These are phyloP conservation scores for Triticum dicoccoides DNA, from an alignment of 176 grass and related monocot species.

Conservation along the genomic window DNA sequence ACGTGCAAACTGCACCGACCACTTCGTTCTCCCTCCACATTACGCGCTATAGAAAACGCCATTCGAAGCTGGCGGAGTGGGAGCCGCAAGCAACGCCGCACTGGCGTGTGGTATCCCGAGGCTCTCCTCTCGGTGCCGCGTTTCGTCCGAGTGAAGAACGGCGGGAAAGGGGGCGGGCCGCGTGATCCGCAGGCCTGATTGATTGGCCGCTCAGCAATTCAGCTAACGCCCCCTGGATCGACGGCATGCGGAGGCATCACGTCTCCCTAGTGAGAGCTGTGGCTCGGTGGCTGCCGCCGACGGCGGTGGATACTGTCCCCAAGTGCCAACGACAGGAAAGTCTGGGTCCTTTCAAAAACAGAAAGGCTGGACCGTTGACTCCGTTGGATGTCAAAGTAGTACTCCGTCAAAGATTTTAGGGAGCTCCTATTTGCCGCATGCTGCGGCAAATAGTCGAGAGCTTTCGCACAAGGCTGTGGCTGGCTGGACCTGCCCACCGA, in stretches of 20 bases:
- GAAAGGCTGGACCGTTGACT: not conserved
- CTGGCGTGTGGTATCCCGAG: not conserved
- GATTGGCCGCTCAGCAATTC: not conserved
- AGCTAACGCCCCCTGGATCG: not conserved
- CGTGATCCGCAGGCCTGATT: not conserved
- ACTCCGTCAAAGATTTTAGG: too few species aligned
- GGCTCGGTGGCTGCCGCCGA: not conserved
- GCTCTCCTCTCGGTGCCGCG: not conserved
- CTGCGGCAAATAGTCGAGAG: too few species aligned
- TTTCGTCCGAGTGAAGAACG: conserved; percentile 21
- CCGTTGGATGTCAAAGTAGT: too few species aligned
- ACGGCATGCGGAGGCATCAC: not conserved
- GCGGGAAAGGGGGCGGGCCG: not conserved
- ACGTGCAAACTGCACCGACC: conserved; percentile 23
- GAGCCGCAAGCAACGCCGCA: not conserved
- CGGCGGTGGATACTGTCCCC: not conserved
- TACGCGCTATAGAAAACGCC: not conserved
- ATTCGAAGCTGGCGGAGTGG: not conserved
- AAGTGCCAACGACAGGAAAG: not conserved
- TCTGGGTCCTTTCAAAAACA: not conserved
- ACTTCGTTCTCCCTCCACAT: conserved; percentile 8
- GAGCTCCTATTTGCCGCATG: too few species aligned
- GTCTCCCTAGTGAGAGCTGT: not conserved
- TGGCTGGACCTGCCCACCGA: too few species aligned
- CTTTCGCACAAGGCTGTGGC: too few species aligned